Conservation (phyloP, 164 flowering plant species). For the Liriodendron chinense region DNA sequence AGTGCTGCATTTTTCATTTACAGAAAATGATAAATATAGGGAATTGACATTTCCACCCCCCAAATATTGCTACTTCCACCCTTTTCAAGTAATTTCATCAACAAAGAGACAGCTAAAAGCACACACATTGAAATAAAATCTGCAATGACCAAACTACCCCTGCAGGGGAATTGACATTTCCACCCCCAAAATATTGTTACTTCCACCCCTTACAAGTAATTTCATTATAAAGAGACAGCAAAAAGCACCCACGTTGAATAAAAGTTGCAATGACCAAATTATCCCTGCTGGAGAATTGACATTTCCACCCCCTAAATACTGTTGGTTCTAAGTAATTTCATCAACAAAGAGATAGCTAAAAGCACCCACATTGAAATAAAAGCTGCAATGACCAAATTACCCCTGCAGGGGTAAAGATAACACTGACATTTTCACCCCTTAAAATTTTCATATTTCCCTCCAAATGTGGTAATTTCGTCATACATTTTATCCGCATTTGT, state of each 20-base stretch:
- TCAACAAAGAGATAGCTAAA: neutral
- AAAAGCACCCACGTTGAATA: too few species aligned
- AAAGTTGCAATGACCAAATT: too few species aligned
- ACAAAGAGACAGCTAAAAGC: neutral
- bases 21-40: neutral
- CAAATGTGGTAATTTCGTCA: neutral
- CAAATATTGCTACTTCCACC: neutral
- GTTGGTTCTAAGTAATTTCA: neutral
- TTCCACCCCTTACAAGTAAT: neutral
- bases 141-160: neutral
- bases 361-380: neutral
- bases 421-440: neutral
- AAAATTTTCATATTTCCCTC: neutral
- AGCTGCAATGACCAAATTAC: neutral
- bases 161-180: neutral
- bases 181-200: neutral
- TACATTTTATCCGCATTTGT: neutral
- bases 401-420: neutral
- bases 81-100: neutral
- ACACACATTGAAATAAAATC: neutral
- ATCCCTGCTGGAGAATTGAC: too few species aligned
- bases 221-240: too few species aligned
- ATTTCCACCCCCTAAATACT: too few species aligned
- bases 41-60: neutral
- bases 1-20: neutral